These are phyloP conservation scores for Dendryphion nanum DNA, from an alignment of 2,329 filamentous ascomycete species.

Conservation along the genomic window DNA sequence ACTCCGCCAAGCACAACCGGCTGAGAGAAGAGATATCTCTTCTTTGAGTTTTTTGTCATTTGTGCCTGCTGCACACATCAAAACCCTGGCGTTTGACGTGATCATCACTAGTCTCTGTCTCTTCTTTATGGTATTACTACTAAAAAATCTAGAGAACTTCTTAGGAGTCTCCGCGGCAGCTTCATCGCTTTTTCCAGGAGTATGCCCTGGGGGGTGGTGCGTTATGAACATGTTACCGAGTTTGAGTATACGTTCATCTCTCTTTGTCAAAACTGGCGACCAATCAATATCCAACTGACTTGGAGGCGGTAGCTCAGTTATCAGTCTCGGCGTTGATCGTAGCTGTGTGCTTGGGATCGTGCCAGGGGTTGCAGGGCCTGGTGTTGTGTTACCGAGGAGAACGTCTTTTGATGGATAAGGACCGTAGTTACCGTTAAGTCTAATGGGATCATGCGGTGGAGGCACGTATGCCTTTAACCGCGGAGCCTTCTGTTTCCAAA, in stretches of 20 bases:
- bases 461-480: constrained; percentile 81
- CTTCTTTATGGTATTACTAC: constrained; percentile 87
- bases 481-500: constrained; percentile 91
- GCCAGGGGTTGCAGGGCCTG: constrained; percentile 29
- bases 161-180: constrained; percentile 61
- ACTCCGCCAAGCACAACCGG: constrained; percentile 75
- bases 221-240: constrained; percentile 87
- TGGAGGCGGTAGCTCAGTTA: constrained; percentile 94
- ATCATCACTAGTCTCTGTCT: constrained; percentile 91
- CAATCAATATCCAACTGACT: constrained; percentile 97
- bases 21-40: constrained; percentile 78
- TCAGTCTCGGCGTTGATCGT: constrained; percentile 67
- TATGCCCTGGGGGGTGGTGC: constrained; percentile 72
- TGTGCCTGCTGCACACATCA: constrained; percentile 85
- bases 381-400: constrained; percentile 15
- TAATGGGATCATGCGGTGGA: constrained; percentile 67
- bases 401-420: constrained; percentile 8
- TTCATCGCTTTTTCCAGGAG: constrained; percentile 64
- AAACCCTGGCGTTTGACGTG: constrained; percentile 84
- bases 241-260: constrained; percentile 92
- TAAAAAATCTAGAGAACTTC: constrained; percentile 92
- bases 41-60: constrained; percentile 95
- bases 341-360: constrained; percentile 20
- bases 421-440: constrained; percentile 42
- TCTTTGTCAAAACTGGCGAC: constrained; percentile 89